Base-by-base conservation (phyloP, 192 early-diverging fungal species). In the Coemansia sp. region DNA sequence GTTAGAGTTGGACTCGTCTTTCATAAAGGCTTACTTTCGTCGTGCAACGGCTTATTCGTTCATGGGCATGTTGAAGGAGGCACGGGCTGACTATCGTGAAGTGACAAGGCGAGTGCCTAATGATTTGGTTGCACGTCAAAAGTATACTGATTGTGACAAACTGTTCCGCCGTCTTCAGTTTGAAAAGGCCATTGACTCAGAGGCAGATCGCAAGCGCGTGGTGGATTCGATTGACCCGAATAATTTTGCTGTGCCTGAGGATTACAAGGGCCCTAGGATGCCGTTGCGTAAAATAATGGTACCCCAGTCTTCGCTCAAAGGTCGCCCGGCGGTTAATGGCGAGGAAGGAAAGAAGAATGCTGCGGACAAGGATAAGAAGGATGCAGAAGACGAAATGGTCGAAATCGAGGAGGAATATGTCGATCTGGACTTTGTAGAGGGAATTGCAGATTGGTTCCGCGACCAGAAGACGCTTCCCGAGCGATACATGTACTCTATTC, bases 21-120 rank as follows among this genome's bases (percentile, higher is more conserved):
- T 90, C 62, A 85, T 88, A 67, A 98, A 99, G 85, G 97, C 88
- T 0, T 97, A 97, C 74, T 99, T 94, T 75, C 89, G 97, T 41
- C 85, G 94, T 58, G 97, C 95, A 3, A 84, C 88, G 7, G 96
- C 92, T 5, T 86, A 94, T 57, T 88, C 94, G 85, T 91, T 89
- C 1, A 77, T 98, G 76, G 87, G 88, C 9, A 86, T 90, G 56
- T 86, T 98, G 64, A 92, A 93, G 77, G 93, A 91, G 18, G 89
- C 92, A 4, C 83, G 88, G 48, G 80, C 84, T 14, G 91, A 94
- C 73, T 89, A 86, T 53, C 85, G 85, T 61, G 72, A 87, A 61
- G 92, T 95, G 28, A 81, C 86, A 44, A 91, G 87, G 58, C 83
- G 88, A 49, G 85, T 86, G 23, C 97, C 95, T 2, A 81, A 67